Percentiles rank a stretch among this genome's conserved stretches.
Evolutionary conservation across 2,329 filamentous ascomycete species (phyloP).

Genomic region (Elsinoe fawcettii): DNA sequence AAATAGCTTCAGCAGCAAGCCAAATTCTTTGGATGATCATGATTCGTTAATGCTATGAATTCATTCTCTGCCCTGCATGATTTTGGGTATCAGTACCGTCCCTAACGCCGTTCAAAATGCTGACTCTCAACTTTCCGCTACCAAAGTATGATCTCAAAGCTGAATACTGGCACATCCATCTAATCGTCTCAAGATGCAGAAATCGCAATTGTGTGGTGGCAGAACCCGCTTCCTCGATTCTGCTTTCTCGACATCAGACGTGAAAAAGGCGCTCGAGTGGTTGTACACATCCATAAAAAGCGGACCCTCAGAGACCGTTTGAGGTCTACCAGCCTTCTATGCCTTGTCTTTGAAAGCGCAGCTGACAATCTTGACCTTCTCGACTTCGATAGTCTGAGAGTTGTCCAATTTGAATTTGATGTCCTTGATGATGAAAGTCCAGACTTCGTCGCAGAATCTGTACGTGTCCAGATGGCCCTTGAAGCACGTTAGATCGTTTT

Average conservation of each 20-base stretch:
- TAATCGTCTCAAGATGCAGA: no score
- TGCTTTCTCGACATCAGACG: neutral
- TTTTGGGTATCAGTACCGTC: neutral
- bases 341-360: constrained; percentile 74
- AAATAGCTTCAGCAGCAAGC: neutral
- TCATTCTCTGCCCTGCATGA: neutral
- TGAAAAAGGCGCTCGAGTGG: neutral
- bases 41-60: neutral
- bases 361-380: constrained; percentile 97
- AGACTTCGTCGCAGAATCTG: constrained; percentile 92
- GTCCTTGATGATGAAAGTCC: constrained; percentile 98
- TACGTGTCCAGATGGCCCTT: constrained; percentile 97
- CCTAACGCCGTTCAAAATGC: neutral
- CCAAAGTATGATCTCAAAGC: neutral
- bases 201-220: no score
- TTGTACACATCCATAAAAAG: neutral
- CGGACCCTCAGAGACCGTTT: neutral
- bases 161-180: neutral
- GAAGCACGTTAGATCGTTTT: constrained; percentile 1
- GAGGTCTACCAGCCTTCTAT: neutral
- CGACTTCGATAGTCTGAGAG: constrained; percentile 61
- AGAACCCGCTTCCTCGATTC: no score
- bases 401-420: constrained; percentile 98
- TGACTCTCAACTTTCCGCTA: neutral
- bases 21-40: neutral